Evolutionary conservation across 139 green algal species (phyloP).

Genomic region (Zygnema cylindricum): DNA sequence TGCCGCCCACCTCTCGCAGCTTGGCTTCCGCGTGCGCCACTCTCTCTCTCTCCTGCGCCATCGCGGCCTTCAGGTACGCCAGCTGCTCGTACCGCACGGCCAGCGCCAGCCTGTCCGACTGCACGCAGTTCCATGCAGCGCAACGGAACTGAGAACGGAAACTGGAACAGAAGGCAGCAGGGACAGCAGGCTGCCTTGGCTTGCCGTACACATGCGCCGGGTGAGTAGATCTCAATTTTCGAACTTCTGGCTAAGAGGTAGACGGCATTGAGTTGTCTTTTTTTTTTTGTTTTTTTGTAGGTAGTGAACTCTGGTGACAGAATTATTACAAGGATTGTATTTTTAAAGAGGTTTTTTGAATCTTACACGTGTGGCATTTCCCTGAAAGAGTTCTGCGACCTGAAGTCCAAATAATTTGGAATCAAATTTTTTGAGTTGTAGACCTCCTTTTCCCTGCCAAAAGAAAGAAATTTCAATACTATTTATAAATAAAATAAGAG

Average conservation of each 20-base stretch:
- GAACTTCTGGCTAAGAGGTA: not conserved
- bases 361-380: not conserved
- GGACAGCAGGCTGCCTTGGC: too few relatives aligned
- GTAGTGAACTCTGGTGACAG: too few relatives aligned
- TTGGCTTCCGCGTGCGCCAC: not conserved
- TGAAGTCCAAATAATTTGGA: not conserved
- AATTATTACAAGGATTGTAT: too few relatives aligned
- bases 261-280: not conserved
- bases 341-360: not conserved
- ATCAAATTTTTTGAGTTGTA: too few relatives aligned
- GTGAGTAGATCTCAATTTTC: too few relatives aligned
- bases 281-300: not conserved
- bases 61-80: not conserved
- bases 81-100: not conserved
- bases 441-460: too few relatives aligned
- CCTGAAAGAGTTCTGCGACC: not conserved
- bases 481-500: too few relatives aligned
- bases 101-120: not conserved
- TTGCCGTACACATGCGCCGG: too few relatives aligned
- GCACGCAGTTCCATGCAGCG: not conserved
- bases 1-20: not conserved
- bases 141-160: too few relatives aligned
- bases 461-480: too few relatives aligned
- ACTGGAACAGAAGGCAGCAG: too few relatives aligned
- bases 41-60: not conserved